Percentiles rank a stretch among this genome's conserved stretches.
These are phyloP conservation scores for Syncephalis fuscata DNA, from an alignment of 371 early-diverging fungal species.

Conservation along the genomic window DNA sequence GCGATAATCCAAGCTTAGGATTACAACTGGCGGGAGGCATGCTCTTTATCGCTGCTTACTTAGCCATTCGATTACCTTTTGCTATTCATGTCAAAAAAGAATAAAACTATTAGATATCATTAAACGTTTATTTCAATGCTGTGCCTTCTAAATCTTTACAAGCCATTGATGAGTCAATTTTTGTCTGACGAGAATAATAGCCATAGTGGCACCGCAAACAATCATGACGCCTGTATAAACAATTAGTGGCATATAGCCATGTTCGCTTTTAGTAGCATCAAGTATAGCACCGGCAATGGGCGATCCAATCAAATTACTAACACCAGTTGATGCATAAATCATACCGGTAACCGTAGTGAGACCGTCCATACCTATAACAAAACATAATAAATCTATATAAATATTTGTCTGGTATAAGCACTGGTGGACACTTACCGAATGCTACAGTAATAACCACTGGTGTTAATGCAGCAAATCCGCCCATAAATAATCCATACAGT, in stretches of 20 bases:
- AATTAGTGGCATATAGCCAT: background rate
- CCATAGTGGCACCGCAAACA: background rate
- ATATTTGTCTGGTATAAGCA: background rate
- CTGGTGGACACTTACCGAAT: conserved; percentile 17
- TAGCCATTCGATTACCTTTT: no score
- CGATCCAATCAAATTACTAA: conserved; percentile 17
- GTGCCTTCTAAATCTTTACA: no score
- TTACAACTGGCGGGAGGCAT: no score
- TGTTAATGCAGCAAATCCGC: conserved; percentile 26
- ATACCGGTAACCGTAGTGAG: conserved; percentile 17
- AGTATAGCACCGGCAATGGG: conserved; percentile 25
- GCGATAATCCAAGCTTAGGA: no score
- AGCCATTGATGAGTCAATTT: no score
- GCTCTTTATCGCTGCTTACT: no score
- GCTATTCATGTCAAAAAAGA: no score
- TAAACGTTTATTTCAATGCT: no score
- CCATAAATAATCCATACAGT: conserved; percentile 38
- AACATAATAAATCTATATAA: background rate
- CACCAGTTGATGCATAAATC: conserved; percentile 15
- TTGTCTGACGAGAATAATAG: background rate
- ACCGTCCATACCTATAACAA: conserved; percentile 5
- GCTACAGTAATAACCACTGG: conserved; percentile 27
- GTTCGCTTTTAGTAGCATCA: conserved; percentile 6
- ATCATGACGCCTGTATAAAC: conserved; percentile 1
- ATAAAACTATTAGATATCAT: no score